Base-by-base conservation (phyloP, 805 yeast species). In the Suhomyces faveliae region DNA sequence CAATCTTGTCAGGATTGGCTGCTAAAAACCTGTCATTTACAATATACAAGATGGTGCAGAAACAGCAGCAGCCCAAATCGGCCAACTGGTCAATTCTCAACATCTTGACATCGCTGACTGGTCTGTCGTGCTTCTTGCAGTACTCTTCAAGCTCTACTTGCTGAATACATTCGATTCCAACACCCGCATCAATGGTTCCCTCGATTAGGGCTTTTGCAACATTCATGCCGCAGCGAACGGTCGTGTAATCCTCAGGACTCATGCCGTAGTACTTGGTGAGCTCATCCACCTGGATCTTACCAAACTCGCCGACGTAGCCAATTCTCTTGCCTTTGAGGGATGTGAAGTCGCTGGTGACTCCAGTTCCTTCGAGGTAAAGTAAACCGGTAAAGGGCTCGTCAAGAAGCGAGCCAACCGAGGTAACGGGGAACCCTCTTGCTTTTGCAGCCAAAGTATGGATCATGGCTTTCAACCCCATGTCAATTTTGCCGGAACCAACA, bases 381-480 rank as follows among this genome's bases (percentile, higher is more conserved):
- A 79, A 71, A 29, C 83, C 83, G 15, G 83, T 79, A 62, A 79
- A 79, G 7, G 83, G 84, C 55, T 79, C 83, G 54, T 79, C 83
- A 50, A 79, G 66, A 42, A 79, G 63, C 4, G 82, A 77, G 2
- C 78, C 83, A 43, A 79, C 73, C 12, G 83, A 76, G 17, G 82
- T 79, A 19, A 79, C 81, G 23, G 80, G 80, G 58, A 67, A 79
- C 8, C 82, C 82, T 51, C 83, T 71, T 10, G 83, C 83, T 58
- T 78, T 78, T 20, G 82, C 83, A 46, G 83, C 83, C 49, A 79
- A 63, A 4, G 83, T 79, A 56, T 79, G 83, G 54, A 79, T 78
- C 83, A 79, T 79, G 39, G 83, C 83, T 59, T 79, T 79, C 51
- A 79, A 66, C 11, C 83, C 83, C 80, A 79, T 76, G 62, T 79